Evolutionary conservation across 2,329 filamentous ascomycete species (phyloP), one percentile per base, ranked within the genome.

Genomic region (Diaporthe batatas): DNA sequence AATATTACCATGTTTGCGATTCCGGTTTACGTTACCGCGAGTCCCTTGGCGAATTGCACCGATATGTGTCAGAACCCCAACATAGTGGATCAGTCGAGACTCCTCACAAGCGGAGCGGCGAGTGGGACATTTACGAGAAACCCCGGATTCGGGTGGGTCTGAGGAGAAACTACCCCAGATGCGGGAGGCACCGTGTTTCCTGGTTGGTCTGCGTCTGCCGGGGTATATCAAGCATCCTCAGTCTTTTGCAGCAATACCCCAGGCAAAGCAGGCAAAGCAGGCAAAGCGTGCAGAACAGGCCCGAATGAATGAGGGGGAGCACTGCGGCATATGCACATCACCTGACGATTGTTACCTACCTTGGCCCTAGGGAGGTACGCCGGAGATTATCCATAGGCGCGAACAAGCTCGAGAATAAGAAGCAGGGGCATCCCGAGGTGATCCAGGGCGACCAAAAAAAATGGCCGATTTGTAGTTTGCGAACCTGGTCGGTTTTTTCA

Each of bases 261-360:
- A 67, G 44, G n/a, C 62, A 53, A 0, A 14, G 18, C 32, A n/a
- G 39, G 47, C 44, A 67, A 32, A 67, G 53, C 47, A 67, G 62
- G 62, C 62, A n/a, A n/a, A n/a, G n/a, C n/a, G 44, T 53, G 47
- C 44, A 67, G 47, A 67, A 67, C 62, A 67, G 62, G 62, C 62
- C 62, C 62, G 47, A 67, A 67, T 67, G 42, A 4, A 39, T 67
- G 62, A 67, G 62, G 62, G 62, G 62, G 62, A 49, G 29, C 59
- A 34, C 44, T 21, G 29, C 62, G 25, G 47, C 32, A 53, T 53
- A 67, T 53, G 62, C 32, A 67, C 47, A 67, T 67, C 62, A 67
- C 44, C 62, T 67, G 62, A 67, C 8, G 62, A 39, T 8, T 23
- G 62, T 67, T 34, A 21, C 29, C 29, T 29, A 29, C 29, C n/a